phyloP scores from a whole-genome alignment of 208 protist species.

The Crithidia fasciculata region DNA sequence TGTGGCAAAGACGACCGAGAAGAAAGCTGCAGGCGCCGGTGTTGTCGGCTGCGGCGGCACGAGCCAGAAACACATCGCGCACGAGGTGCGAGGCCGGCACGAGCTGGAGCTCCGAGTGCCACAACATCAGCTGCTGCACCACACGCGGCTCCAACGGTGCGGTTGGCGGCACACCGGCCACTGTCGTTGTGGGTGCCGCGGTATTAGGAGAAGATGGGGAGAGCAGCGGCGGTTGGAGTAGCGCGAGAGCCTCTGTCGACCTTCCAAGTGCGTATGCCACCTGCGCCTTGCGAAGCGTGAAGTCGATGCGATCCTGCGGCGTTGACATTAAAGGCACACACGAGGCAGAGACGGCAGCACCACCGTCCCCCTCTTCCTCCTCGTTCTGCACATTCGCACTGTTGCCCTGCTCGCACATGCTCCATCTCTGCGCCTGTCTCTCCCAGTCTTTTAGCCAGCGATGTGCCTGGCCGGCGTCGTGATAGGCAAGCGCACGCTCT shows the following conservation, averaged over 20 bases:
- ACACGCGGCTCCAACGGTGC: constrained; percentile 37
- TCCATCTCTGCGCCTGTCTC: background rate
- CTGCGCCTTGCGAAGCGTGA: constrained; percentile 41
- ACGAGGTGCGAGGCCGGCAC: constrained; percentile 75
- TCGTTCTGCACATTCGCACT: background rate
- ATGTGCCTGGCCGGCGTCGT: constrained; percentile 23
- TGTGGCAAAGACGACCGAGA: constrained; percentile 68
- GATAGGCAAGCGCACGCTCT: constrained; percentile 26
- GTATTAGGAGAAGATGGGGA: background rate
- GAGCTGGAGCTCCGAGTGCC: constrained; percentile 51
- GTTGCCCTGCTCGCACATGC: background rate
- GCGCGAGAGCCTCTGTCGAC: constrained; percentile 31
- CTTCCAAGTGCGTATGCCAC: constrained; percentile 32
- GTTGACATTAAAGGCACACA: background rate
- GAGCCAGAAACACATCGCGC: constrained; percentile 67
- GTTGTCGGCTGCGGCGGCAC: constrained; percentile 43
- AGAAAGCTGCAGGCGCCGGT: constrained; percentile 66
- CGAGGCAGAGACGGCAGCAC: background rate
- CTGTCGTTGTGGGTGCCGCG: constrained; percentile 6
- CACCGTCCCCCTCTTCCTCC: background rate
- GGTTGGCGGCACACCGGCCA: background rate
- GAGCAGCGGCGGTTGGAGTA: constrained; percentile 22
- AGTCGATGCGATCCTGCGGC: background rate
- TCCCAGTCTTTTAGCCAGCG: constrained; percentile 37
- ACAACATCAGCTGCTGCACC: constrained; percentile 65